Evolutionary conservation across 768 basidiomycete genomes (phyloP).

Genomic region (Pleurotus djamor): DNA sequence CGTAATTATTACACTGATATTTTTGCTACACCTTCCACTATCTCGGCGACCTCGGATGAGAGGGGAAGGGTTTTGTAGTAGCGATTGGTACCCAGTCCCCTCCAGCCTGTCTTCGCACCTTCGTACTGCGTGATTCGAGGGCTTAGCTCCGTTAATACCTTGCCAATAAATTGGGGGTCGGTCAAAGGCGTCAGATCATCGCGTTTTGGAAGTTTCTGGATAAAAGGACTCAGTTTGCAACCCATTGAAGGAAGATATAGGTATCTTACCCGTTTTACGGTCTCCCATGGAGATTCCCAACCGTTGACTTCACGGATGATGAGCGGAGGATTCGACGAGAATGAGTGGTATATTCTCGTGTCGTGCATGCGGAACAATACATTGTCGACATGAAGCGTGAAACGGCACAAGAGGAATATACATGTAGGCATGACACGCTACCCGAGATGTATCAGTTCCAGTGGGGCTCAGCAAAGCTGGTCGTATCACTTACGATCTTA

Average conservation of each 20-base stretch:
- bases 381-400: constrained; percentile 92
- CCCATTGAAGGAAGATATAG: neutral
- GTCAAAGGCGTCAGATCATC: constrained; percentile 89
- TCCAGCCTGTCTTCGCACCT: constrained; percentile 82
- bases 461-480: neutral
- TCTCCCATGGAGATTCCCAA: constrained; percentile 88
- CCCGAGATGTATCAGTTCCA: neutral
- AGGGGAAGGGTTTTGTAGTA: neutral
- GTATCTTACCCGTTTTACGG: constrained; percentile 65
- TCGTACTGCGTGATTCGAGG: constrained; percentile 51
- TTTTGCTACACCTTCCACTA: neutral
- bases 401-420: constrained; percentile 85
- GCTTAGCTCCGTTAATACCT: constrained; percentile 64
- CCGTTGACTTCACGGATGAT: constrained; percentile 83
- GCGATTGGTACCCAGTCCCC: constrained; percentile 62
- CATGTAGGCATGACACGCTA: constrained; percentile 98
- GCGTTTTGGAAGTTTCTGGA: constrained; percentile 65
- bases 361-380: constrained; percentile 92
- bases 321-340: constrained; percentile 54
- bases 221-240: neutral
- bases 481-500: constrained; percentile 67
- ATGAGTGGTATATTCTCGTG: constrained; percentile 87
- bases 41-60: neutral
- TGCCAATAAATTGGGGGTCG: constrained; percentile 80
- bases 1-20: neutral